Evolutionary conservation across 2,329 filamentous ascomycete species (phyloP).

Genomic region (Byssochlamys sp.): DNA sequence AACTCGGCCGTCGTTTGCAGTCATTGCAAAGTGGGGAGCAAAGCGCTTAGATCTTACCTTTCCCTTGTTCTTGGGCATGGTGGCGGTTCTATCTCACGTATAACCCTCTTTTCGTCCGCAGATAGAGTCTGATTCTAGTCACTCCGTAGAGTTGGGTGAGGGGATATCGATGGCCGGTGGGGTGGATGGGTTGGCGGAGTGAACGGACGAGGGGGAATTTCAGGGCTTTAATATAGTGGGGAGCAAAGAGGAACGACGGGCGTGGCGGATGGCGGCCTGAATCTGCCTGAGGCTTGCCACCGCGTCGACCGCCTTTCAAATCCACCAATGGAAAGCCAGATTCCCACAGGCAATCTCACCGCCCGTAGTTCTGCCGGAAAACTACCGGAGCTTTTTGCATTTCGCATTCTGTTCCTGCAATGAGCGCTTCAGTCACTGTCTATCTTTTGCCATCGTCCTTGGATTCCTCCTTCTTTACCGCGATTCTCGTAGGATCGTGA

Average conservation of each 20-base stretch:
- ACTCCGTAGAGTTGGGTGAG: not conserved
- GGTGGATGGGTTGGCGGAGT: constrained; percentile 12
- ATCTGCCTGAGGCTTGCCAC: constrained; percentile 19
- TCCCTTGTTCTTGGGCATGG: constrained; percentile 99
- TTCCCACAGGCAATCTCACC: not conserved
- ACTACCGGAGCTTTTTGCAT: not conserved
- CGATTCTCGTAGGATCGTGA: not conserved
- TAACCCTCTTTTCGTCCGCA: constrained; percentile 2
- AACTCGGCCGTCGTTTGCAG: constrained; percentile 3
- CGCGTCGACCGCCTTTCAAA: not conserved
- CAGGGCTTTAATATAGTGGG: constrained; percentile 14
- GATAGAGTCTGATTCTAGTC: not conserved
- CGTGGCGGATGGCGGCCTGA: constrained; percentile 14
- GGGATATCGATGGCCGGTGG: constrained; percentile 1
- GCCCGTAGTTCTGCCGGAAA: not conserved
- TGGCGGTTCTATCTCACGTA: constrained; percentile 24
- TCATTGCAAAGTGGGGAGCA: constrained; percentile 15
- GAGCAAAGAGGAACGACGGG: not conserved
- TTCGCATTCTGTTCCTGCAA: not conserved
- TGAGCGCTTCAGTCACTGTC: not conserved
- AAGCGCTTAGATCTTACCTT: constrained; percentile 55
- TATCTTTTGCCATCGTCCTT: not conserved
- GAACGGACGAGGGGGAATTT: constrained; percentile 14
- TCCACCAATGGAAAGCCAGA: not conserved
- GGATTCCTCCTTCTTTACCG: not conserved